Evolutionary conservation across 306 rosid species (phyloP), one percentile per base, ranked within the genome.

Genomic region (Mucuna pruriens): DNA sequence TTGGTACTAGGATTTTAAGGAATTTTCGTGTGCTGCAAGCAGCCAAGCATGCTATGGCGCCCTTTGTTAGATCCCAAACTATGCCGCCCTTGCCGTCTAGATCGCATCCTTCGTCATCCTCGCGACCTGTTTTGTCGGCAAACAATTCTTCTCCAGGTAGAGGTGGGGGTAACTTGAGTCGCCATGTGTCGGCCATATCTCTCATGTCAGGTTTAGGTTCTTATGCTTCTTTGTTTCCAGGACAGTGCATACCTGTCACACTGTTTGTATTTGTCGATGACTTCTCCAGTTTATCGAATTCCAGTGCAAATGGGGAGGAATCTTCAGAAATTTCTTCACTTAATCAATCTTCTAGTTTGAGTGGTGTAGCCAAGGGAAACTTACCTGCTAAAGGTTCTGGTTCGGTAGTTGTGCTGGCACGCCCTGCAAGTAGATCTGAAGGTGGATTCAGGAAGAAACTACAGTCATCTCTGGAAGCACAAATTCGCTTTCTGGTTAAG

Each of bases 201-300:
- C 90, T 88, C 44, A 92, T 91, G 97, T 92, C 98, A 60, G 97
- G 97, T 73, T 90, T 89, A 83, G 95, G 97, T 82, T 95, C 98
- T 74, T 87, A 90, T 88, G 70, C 97, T 84, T 91, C 97, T 83
- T 87, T 92, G 91, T 92, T 92, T 88, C 98, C 97, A 36, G 98
- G 98, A 82, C 97, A 89, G 84, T 92, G 98, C 84, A 92, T 89
- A 51, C 97, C 97, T 62, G 98, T 95, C 81, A 83, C 85, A 73
- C 82, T 95, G 79, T 92, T 95, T 88, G 95, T 89, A 76, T 90
- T 92, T 42, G 34, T 92, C 9, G 97, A 89, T 72, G 97, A 95
- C 78, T 90, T 92, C 90, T 92, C 86, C 42, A 87, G 84, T 82
- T 78, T 77, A 68, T 68, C 85, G 4, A 86, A 75, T 85, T 75